Conservation (phyloP, 106 monocot species). For the Dendrobium chrysotoxum region DNA sequence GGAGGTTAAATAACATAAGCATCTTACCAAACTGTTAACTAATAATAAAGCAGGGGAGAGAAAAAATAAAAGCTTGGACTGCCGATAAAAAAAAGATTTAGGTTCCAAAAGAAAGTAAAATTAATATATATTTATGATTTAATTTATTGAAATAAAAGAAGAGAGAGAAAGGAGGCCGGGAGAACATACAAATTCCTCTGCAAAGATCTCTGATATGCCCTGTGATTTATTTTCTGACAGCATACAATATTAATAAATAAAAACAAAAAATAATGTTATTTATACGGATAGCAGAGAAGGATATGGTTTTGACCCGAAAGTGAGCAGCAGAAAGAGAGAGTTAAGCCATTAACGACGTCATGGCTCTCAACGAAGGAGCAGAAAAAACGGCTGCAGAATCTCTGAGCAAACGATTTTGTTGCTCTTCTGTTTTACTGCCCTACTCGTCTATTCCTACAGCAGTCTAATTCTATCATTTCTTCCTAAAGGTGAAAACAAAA, state of each 20-base stretch:
- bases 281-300: background rate
- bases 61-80: background rate
- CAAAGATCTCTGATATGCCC: conserved; percentile 4
- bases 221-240: background rate
- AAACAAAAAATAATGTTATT: background rate
- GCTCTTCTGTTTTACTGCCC: background rate
- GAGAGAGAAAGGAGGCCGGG: background rate
- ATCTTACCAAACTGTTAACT: background rate
- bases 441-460: background rate
- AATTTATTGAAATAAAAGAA: background rate
- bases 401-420: conserved; percentile 3
- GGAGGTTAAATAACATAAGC: background rate
- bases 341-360: background rate
- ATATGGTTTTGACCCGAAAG: background rate
- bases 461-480: background rate
- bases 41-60: background rate
- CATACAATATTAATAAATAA: background rate
- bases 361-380: background rate
- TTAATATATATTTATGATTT: too few relatives aligned
- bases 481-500: background rate
- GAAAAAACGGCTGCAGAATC: conserved; percentile 7
- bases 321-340: background rate
- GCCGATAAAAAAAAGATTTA: too few relatives aligned
- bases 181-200: conserved; percentile 4
- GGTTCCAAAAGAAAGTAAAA: too few relatives aligned